phyloP scores from a whole-genome alignment of 2,329 filamentous ascomycete genomes.

The Ceratocystis papillata region DNA sequence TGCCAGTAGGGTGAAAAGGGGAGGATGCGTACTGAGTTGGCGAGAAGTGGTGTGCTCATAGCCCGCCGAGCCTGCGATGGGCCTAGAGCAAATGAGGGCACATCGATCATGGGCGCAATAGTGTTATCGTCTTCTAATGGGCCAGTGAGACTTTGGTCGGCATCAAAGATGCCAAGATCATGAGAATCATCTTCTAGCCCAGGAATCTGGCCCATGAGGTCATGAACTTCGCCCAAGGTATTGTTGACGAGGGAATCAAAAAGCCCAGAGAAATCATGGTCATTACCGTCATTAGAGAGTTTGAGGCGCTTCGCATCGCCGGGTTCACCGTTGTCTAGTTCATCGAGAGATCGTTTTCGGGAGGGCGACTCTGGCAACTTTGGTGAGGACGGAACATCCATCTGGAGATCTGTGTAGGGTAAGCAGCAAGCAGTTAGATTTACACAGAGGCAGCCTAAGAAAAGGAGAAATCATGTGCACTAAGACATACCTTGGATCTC shows the following conservation, averaged over 20 bases:
- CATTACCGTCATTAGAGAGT: conserved; percentile 9
- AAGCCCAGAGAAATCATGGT: conserved; percentile 18
- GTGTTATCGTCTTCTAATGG: conserved; percentile 29
- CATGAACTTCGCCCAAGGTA: conserved; percentile 34
- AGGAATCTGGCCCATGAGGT: conserved; percentile 32
- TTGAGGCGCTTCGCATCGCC: conserved; percentile 24
- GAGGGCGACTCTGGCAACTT: conserved; percentile 16
- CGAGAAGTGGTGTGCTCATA: conserved; percentile 34
- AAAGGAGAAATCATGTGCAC: not conserved
- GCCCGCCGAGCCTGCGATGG: conserved; percentile 34
- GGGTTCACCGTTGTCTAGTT: conserved; percentile 6
- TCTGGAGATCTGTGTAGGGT: not conserved
- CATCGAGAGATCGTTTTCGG: conserved; percentile 20
- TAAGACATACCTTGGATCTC: conserved; percentile 20
- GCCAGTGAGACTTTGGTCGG: conserved; percentile 32
- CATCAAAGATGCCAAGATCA: conserved; percentile 27
- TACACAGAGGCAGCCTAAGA: not conserved
- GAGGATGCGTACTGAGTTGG: conserved; percentile 34
- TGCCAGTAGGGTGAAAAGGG: not conserved
- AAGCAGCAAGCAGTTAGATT: not conserved
- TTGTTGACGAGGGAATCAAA: conserved; percentile 32
- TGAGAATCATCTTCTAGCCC: conserved; percentile 25
- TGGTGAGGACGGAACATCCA: conserved; percentile 12
- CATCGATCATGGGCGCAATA: conserved; percentile 28
- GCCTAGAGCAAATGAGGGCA: conserved; percentile 30